A percentile compares a stretch with the other conserved stretches of the same genome.
These are phyloP conservation scores for Trichoderma sp. DNA, from an alignment of 2,329 filamentous ascomycete genomes.

Conservation along the genomic window DNA sequence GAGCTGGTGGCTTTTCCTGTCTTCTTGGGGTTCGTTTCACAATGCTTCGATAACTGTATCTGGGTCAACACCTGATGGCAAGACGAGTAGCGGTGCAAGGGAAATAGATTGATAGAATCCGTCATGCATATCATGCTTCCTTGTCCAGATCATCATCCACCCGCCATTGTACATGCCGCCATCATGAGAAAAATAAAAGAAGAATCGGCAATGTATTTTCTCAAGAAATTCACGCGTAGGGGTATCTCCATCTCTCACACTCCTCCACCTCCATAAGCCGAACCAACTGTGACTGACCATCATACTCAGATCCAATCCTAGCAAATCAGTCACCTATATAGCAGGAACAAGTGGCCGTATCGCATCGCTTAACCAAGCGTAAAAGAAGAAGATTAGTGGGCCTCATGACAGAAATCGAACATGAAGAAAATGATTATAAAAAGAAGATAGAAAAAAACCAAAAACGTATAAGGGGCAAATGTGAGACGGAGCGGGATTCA, in stretches of 20 bases:
- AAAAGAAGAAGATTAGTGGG: neutral
- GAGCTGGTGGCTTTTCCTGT: too few relatives aligned
- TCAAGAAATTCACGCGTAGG: neutral
- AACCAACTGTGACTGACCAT: slow-evolving; percentile 3
- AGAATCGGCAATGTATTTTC: neutral
- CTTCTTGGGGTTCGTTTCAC: neutral
- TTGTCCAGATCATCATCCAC: neutral
- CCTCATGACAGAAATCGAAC: neutral
- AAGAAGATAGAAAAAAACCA: neutral
- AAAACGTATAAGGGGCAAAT: too few relatives aligned
- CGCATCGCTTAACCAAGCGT: slow-evolving; percentile 5
- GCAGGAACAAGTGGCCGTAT: neutral
- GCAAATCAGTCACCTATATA: neutral
- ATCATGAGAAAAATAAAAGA: neutral
- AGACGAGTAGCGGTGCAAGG: neutral
- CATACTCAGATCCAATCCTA: neutral
- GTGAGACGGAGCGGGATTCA: slow-evolving; percentile 24
- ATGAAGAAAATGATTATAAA: neutral
- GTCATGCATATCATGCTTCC: neutral
- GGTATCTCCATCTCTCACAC: slow-evolving; percentile 19
- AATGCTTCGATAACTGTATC: neutral
- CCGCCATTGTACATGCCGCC: neutral
- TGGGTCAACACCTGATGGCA: neutral
- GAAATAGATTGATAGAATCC: neutral
- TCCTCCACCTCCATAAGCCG: neutral